Conservation (phyloP, 2,329 filamentous ascomycete species). For the Diaporthe longicolla region DNA sequence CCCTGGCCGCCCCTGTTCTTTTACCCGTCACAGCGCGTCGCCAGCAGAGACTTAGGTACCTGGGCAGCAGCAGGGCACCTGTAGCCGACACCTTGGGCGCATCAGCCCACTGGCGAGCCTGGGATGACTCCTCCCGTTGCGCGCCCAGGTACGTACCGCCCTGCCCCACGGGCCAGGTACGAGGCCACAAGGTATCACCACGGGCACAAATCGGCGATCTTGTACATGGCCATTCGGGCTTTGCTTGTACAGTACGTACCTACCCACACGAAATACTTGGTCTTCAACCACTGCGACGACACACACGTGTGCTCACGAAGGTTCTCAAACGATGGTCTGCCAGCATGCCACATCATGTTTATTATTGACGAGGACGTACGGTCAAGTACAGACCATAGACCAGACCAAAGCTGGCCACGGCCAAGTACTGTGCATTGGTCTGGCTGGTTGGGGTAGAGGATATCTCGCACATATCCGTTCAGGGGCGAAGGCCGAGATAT, state of each 20-base stretch:
- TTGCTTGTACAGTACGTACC: conserved; percentile 27
- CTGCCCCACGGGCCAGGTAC: neutral
- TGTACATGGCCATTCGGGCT: neutral
- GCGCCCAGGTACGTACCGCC: conserved; percentile 43
- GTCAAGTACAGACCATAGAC: too few species aligned
- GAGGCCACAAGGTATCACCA: neutral
- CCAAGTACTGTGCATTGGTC: neutral
- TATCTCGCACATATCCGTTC: conserved; percentile 7
- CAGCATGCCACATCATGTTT: neutral
- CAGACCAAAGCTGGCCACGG: too few species aligned
- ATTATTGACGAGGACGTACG: neutral
- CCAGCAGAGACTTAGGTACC: neutral
- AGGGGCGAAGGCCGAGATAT: conserved; percentile 28
- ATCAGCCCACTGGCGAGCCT: conserved; percentile 40
- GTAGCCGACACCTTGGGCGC: conserved; percentile 26
- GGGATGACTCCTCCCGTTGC: conserved; percentile 41
- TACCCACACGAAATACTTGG: neutral
- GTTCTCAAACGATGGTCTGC: conserved; percentile 14
- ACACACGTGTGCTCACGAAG: neutral
- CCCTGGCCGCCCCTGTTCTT: conserved; percentile 17
- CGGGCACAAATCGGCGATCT: neutral
- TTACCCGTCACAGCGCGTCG: conserved; percentile 28
- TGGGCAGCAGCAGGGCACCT: conserved; percentile 1
- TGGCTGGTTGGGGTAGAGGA: neutral
- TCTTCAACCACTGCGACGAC: neutral